phyloP scores from a whole-genome alignment of 2,329 filamentous ascomycete genomes.

The Fusarium temperatum region DNA sequence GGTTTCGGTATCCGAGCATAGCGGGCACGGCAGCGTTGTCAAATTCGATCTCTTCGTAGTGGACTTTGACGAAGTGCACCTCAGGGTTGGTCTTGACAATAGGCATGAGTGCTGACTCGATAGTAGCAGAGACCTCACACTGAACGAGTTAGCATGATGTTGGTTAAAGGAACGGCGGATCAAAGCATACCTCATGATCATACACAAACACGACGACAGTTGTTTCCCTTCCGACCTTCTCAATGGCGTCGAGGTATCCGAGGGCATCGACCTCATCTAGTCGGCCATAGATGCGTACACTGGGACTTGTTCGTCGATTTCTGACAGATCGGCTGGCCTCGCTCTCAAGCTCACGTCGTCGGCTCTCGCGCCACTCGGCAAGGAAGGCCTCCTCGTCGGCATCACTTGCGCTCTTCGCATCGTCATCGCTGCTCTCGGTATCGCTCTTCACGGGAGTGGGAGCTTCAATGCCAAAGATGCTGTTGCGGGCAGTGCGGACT shows the following conservation, averaged over 20 bases:
- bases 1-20: constrained; percentile 85
- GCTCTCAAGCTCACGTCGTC: constrained; percentile 79
- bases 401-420: constrained; percentile 59
- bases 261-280: constrained; percentile 87
- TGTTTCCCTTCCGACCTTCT: constrained; percentile 83
- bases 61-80: constrained; percentile 88
- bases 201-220: constrained; percentile 94
- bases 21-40: constrained; percentile 88
- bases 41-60: constrained; percentile 93
- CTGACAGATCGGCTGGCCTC: constrained; percentile 64
- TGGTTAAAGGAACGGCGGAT: neutral
- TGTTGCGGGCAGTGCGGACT: constrained; percentile 62
- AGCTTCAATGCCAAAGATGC: constrained; percentile 60
- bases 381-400: constrained; percentile 84
- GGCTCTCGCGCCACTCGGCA: constrained; percentile 82
- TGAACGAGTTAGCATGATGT: constrained; percentile 51
- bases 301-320: constrained; percentile 78
- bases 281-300: constrained; percentile 78
- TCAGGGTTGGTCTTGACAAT: constrained; percentile 76
- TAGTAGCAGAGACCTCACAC: constrained; percentile 80
- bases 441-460: constrained; percentile 47
- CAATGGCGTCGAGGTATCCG: constrained; percentile 95
- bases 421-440: constrained; percentile 58
- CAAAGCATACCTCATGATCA: constrained; percentile 78
- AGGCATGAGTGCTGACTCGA: constrained; percentile 80